Evolutionary conservation across 768 basidiomycete genomes (phyloP).

Genomic region (Trametes cinnabarina): DNA sequence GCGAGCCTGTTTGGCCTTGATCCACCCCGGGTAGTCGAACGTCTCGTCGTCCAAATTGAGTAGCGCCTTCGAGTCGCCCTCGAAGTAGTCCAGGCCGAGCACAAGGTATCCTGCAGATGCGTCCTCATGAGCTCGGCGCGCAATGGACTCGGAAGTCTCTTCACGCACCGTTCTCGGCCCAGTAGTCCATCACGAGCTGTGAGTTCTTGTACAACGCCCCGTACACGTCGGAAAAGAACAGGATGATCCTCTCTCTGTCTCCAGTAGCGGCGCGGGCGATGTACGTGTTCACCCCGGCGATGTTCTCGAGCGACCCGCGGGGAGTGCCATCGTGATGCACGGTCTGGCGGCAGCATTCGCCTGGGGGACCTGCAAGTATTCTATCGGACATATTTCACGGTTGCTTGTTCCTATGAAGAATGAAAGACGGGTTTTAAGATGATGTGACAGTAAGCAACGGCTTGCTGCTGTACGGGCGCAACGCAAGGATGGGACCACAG

Average conservation of each 20-base stretch:
- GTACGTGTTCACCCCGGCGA: constrained; percentile 52
- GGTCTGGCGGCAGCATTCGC: constrained; percentile 52
- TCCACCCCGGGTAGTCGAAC: constrained; percentile 45
- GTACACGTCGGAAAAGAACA: constrained; percentile 60
- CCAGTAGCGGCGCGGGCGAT: constrained; percentile 43
- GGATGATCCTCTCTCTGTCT: constrained; percentile 41
- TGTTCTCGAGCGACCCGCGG: constrained; percentile 38
- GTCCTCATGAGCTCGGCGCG: too few species aligned
- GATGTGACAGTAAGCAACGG: too few species aligned
- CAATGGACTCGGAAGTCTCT: too few species aligned
- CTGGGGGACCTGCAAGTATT: constrained; percentile 20
- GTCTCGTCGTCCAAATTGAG: constrained; percentile 35
- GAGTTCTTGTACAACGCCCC: constrained; percentile 59
- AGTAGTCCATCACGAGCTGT: constrained; percentile 62
- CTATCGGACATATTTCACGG: neutral
- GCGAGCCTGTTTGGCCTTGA: constrained; percentile 31
- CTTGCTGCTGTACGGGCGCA: too few species aligned
- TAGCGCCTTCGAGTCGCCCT: constrained; percentile 50
- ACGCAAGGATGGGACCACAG: too few species aligned
- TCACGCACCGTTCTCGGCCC: constrained; percentile 51
- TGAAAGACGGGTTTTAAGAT: too few species aligned
- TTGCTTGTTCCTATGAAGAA: too few species aligned
- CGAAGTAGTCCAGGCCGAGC: constrained; percentile 62
- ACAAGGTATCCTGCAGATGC: constrained; percentile 52
- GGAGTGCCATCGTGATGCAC: constrained; percentile 53